Percentiles rank a stretch among this genome's conserved stretches.
Evolutionary conservation across 83 land plant genomes (phyloP).

Genomic region (Picea engelmannii): DNA sequence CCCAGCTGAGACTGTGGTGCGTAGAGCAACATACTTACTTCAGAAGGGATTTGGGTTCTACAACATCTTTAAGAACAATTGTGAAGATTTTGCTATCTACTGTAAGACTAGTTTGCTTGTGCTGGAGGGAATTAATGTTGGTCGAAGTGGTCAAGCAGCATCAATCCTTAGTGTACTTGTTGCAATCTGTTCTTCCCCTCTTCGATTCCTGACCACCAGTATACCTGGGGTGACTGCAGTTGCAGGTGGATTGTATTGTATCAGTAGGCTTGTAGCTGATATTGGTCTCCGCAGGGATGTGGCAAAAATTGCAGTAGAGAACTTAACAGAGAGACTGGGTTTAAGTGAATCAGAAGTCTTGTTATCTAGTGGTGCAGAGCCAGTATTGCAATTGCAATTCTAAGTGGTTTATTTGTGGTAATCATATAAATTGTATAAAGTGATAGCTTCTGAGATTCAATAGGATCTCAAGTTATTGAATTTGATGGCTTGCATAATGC

Average conservation of each 20-base stretch:
- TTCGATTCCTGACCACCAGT: slow-evolving; percentile 60
- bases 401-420: no score
- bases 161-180: slow-evolving; percentile 68
- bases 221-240: slow-evolving; percentile 72
- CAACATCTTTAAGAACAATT: slow-evolving; percentile 81
- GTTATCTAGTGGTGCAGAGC: no score
- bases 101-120: slow-evolving; percentile 91
- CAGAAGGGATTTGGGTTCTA: slow-evolving; percentile 89
- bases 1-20: slow-evolving; percentile 64
- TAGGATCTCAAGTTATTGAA: no score
- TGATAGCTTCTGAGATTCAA: no score
- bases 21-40: slow-evolving; percentile 72
- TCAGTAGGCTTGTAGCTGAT: slow-evolving; percentile 75
- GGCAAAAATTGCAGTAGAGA: slow-evolving; percentile 79
- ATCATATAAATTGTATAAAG: no score
- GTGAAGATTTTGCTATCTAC: slow-evolving; percentile 91
- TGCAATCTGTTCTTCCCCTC: slow-evolving; percentile 77
- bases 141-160: slow-evolving; percentile 88
- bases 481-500: no score
- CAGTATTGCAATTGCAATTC: no score
- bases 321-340: slow-evolving; percentile 52
- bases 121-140: slow-evolving; percentile 52
- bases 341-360: background rate
- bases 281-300: slow-evolving; percentile 76
- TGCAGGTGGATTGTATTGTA: slow-evolving; percentile 75